Percentiles rank a stretch among this genome's conserved stretches.
phyloP scores from a whole-genome alignment of 331 rosid species.

The Cydonia oblonga region DNA sequence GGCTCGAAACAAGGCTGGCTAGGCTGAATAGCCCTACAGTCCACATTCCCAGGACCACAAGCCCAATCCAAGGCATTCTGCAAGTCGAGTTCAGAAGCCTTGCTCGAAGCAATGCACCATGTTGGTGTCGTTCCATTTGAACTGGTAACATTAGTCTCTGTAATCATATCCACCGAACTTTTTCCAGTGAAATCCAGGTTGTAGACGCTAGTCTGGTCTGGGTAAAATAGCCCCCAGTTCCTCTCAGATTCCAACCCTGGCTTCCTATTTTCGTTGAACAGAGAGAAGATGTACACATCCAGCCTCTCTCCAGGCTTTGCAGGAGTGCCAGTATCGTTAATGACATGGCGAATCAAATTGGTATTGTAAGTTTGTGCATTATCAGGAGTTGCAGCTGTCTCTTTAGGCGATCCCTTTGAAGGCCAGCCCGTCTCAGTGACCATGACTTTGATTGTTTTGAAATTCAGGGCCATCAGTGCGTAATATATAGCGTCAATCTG shows the following conservation, averaged over 20 bases:
- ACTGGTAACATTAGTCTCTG: slow-evolving; percentile 41
- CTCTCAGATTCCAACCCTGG: slow-evolving; percentile 95
- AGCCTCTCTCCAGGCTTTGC: slow-evolving; percentile 66
- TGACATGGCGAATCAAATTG: slow-evolving; percentile 80
- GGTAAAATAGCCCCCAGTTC: slow-evolving; percentile 94
- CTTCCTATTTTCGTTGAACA: slow-evolving; percentile 93
- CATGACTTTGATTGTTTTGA: slow-evolving; percentile 73
- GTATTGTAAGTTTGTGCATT: slow-evolving; percentile 89
- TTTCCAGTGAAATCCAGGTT: slow-evolving; percentile 81
- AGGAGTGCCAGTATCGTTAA: slow-evolving; percentile 79
- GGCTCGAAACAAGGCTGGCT: slow-evolving; percentile 96
- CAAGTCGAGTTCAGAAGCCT: slow-evolving; percentile 71
- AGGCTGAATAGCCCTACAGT: slow-evolving; percentile 85
- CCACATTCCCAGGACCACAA: slow-evolving; percentile 92
- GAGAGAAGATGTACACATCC: slow-evolving; percentile 68
- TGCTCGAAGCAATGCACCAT: slow-evolving; percentile 93
- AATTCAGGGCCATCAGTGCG: slow-evolving; percentile 83
- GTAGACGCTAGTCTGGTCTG: slow-evolving; percentile 89
- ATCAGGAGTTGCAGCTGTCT: slow-evolving; percentile 86
- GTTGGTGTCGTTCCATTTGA: slow-evolving; percentile 38
- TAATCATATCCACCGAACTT: slow-evolving; percentile 46
- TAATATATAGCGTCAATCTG: slow-evolving; percentile 90
- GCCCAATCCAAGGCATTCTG: slow-evolving; percentile 96
- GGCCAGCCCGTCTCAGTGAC: slow-evolving; percentile 99
- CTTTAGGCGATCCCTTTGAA: slow-evolving; percentile 89